Evolutionary conservation across 1,284 basidiomycete genomes (phyloP).

Genomic region (Leccinum subfulvum): DNA sequence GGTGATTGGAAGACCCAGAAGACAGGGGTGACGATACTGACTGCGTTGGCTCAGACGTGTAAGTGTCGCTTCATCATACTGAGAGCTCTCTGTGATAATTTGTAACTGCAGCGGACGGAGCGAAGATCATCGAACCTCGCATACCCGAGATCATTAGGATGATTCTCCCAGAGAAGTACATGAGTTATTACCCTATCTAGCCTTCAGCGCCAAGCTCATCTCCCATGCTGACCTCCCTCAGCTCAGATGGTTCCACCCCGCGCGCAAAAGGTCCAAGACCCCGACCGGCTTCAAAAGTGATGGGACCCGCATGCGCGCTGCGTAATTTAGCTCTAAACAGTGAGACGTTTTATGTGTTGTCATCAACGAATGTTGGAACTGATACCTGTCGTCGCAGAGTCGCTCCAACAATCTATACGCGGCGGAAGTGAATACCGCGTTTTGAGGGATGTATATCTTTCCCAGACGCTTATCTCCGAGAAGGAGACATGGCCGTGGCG

Average conservation of each 20-base stretch:
- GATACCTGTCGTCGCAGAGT: neutral
- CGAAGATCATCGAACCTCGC: conserved; percentile 1
- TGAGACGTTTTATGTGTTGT: neutral
- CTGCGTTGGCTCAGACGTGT: conserved; percentile 24
- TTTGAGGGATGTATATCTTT: conserved; percentile 20
- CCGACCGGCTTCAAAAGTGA: conserved; percentile 20
- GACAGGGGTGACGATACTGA: conserved; percentile 25
- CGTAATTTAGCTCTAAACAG: neutral
- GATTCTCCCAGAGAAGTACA: conserved; percentile 16
- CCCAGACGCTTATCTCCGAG: conserved; percentile 18
- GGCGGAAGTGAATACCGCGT: conserved; percentile 9
- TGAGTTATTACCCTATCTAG: neutral
- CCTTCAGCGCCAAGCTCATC: neutral
- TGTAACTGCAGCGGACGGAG: conserved; percentile 17
- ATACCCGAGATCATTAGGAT: conserved; percentile 22
- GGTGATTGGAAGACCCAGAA: conserved; percentile 23
- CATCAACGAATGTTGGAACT: neutral
- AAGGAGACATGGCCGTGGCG: conserved; percentile 18
- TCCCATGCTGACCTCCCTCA: neutral
- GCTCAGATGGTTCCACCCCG: neutral
- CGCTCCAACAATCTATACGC: neutral
- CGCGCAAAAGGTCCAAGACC: neutral
- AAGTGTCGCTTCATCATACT: neutral
- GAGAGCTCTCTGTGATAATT: neutral
- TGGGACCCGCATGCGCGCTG: conserved; percentile 13